Evolutionary conservation across 2,329 filamentous ascomycete species (phyloP).

Genomic region (Colletotrichum neosansevieriae): DNA sequence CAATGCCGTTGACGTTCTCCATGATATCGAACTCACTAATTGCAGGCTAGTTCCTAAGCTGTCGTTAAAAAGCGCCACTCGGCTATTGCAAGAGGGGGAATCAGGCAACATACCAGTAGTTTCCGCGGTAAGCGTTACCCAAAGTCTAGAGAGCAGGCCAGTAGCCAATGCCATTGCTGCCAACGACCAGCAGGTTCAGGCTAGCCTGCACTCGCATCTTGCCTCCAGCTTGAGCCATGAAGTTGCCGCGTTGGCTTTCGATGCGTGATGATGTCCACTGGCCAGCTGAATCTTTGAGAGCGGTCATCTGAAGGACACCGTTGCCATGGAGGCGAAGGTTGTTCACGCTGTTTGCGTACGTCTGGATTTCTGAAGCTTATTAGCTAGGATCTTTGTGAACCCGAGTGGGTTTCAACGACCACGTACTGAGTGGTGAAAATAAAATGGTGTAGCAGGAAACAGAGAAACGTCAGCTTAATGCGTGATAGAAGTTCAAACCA

Average conservation of each 20-base stretch:
- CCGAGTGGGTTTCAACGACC: too few relatives aligned
- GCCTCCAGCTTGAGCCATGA: slow-evolving; percentile 49
- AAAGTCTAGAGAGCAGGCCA: slow-evolving; percentile 63
- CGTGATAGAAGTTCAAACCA: too few relatives aligned
- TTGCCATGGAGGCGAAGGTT: slow-evolving; percentile 64
- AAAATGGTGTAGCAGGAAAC: too few relatives aligned
- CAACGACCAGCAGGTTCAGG: slow-evolving; percentile 54
- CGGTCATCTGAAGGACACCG: slow-evolving; percentile 59
- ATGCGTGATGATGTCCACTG: slow-evolving; percentile 60
- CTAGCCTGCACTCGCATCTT: slow-evolving; percentile 54
- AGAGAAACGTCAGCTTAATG: too few relatives aligned
- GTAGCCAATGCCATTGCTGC: slow-evolving; percentile 50
- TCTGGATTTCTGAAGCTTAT: slow-evolving; percentile 53
- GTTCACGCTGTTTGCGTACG: slow-evolving; percentile 54
- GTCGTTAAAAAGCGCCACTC: background rate
- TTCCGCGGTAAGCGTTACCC: slow-evolving; percentile 52
- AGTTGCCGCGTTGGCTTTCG: slow-evolving; percentile 52
- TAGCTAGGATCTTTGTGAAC: too few relatives aligned
- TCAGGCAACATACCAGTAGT: slow-evolving; percentile 44
- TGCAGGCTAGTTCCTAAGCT: slow-evolving; percentile 53
- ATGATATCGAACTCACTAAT: slow-evolving; percentile 60
- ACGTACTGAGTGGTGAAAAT: too few relatives aligned
- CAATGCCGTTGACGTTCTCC: slow-evolving; percentile 56
- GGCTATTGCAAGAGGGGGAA: background rate
- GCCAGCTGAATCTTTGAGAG: slow-evolving; percentile 52